Percentiles rank a stretch among this genome's conserved stretches.
Conservation (phyloP, 345 rosid species). For the Rhodamnia rubescens region DNA sequence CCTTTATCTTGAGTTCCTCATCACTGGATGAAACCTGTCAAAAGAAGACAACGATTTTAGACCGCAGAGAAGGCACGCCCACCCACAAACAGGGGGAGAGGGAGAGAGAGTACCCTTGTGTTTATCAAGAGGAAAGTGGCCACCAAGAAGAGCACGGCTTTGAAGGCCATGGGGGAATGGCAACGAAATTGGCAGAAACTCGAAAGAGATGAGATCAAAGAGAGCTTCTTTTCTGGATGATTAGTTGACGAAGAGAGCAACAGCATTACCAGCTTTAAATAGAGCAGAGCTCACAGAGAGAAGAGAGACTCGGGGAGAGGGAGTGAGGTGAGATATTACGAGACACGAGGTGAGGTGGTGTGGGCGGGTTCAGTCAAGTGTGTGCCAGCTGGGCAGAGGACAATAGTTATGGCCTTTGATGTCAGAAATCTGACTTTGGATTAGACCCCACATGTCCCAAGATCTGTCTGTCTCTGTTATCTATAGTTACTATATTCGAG, state of each 20-base stretch:
- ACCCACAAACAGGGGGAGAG: not conserved
- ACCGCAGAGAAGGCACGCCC: not conserved
- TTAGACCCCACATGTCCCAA: not conserved
- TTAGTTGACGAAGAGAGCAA: not conserved
- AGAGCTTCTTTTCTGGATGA: not conserved
- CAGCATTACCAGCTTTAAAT: not conserved
- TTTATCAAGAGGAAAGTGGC: conserved; percentile 17
- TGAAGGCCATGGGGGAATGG: conserved; percentile 1
- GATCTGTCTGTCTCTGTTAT: not conserved
- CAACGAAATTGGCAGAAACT: not conserved
- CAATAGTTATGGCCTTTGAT: not conserved
- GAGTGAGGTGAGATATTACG: not conserved
- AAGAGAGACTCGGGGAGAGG: not conserved
- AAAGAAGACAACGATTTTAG: not conserved
- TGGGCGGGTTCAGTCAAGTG: not conserved
- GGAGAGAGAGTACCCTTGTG: conserved; percentile 12
- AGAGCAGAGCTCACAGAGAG: not conserved
- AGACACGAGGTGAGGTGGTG: not conserved
- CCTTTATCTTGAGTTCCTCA: conserved; percentile 11
- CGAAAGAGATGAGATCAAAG: not conserved
- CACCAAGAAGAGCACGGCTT: conserved; percentile 9
- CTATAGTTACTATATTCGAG: not conserved
- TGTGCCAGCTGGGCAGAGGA: not conserved
- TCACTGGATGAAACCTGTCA: conserved; percentile 15
- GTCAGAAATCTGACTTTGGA: not conserved